Conservation (phyloP, 169 alveolate genomes). For the Cryptosporidium sp. region DNA sequence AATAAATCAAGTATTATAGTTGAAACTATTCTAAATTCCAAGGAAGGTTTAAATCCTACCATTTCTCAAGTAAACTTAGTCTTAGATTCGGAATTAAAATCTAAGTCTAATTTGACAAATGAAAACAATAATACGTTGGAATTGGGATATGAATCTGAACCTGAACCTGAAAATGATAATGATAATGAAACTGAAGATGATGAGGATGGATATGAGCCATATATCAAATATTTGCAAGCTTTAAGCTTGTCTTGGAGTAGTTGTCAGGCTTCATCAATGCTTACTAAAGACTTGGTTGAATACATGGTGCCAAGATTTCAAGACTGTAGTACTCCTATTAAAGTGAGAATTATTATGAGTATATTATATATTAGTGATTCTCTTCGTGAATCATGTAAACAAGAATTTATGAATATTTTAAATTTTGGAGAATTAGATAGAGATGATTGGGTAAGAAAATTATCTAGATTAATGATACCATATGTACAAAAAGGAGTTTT, state of each 20-base stretch:
- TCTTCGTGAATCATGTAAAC: constrained; percentile 78
- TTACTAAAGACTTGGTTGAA: constrained; percentile 80
- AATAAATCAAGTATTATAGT: not conserved
- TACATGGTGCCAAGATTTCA: constrained; percentile 85
- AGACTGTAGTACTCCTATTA: constrained; percentile 86
- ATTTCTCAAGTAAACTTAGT: not conserved
- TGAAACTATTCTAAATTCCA: not conserved
- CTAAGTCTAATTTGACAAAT: not conserved
- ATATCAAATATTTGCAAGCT: constrained; percentile 67
- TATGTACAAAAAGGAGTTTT: constrained; percentile 87
- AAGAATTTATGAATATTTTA: constrained; percentile 75
- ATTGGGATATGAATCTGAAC: not conserved
- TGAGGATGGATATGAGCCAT: constrained; percentile 70
- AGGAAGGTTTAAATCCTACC: not conserved
- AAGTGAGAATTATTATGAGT: constrained; percentile 85
- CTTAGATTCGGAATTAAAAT: not conserved
- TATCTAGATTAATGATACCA: constrained; percentile 88
- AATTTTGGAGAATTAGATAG: constrained; percentile 88
- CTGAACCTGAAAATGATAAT: not conserved
- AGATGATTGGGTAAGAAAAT: constrained; percentile 91
- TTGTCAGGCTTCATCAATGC: constrained; percentile 86
- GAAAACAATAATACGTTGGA: not conserved
- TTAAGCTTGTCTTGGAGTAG: constrained; percentile 84
- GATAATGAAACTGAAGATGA: constrained; percentile 30
- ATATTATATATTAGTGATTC: constrained; percentile 83